Percentiles rank a stretch among this genome's conserved stretches.
Evolutionary conservation across 495 filamentous ascomycete genomes (phyloP).

Genomic region (Hypoxylon fragiforme): DNA sequence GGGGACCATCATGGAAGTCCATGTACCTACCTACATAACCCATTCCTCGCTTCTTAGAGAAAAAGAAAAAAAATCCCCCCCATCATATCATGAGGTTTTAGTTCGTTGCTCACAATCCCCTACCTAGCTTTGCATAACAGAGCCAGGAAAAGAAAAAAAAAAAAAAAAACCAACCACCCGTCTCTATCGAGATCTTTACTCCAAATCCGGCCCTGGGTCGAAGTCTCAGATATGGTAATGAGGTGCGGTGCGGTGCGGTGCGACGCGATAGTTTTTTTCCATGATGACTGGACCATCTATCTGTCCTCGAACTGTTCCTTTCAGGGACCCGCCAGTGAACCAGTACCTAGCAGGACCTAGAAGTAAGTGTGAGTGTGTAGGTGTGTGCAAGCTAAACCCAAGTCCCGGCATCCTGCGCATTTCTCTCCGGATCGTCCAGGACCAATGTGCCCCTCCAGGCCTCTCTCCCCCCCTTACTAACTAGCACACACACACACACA

Average conservation of each 20-base stretch:
- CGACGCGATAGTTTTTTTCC: no score
- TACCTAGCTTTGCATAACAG: slow-evolving; percentile 17
- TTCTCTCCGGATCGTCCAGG: slow-evolving; percentile 38
- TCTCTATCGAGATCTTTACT: slow-evolving; percentile 29
- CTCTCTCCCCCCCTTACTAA: slow-evolving; percentile 15
- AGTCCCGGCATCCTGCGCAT: slow-evolving; percentile 33
- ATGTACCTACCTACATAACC: no score
- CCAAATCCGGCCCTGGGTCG: slow-evolving; percentile 11
- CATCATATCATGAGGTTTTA: slow-evolving; percentile 14
- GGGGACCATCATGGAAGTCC: slow-evolving; percentile 16
- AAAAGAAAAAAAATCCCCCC: no score
- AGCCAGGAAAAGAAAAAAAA: slow-evolving; percentile 4
- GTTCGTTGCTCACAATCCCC: slow-evolving; percentile 1
- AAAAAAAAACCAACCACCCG: slow-evolving; percentile 21
- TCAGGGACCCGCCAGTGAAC: slow-evolving; percentile 34
- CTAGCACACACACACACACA: no score
- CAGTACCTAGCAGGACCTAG: no score
- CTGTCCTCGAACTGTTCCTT: slow-evolving; percentile 17
- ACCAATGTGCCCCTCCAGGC: slow-evolving; percentile 25
- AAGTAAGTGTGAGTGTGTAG: no score
- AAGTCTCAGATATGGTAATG: slow-evolving; percentile 18
- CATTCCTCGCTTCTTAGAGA: slow-evolving; percentile 11
- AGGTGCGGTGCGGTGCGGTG: slow-evolving; percentile 17
- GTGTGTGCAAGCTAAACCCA: slow-evolving; percentile 26
- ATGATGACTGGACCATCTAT: slow-evolving; percentile 10